These are phyloP conservation scores for Podaxis rugospora DNA, from an alignment of 768 basidiomycete species.

Conservation along the genomic window DNA sequence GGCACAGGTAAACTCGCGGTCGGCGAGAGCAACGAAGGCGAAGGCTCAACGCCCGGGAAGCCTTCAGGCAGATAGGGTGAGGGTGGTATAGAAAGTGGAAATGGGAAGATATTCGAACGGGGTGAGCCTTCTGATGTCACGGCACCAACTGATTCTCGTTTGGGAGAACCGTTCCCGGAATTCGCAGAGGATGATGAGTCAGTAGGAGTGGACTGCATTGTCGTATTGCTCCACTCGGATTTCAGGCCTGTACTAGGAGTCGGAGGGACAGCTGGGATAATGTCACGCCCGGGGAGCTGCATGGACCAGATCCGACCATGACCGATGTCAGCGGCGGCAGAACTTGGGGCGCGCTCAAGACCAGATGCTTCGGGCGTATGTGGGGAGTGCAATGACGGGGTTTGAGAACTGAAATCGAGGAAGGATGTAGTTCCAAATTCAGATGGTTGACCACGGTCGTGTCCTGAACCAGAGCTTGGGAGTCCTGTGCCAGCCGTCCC, in stretches of 20 bases:
- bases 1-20: not conserved
- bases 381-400: slow-evolving; percentile 12
- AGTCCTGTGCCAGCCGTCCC: not conserved
- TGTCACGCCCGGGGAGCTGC: slow-evolving; percentile 3
- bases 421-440: slow-evolving; percentile 25
- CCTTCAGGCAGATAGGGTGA: slow-evolving; percentile 32
- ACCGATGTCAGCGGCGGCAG: not conserved
- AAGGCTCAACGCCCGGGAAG: slow-evolving; percentile 15
- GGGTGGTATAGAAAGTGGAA: slow-evolving; percentile 39
- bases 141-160: slow-evolving; percentile 9
- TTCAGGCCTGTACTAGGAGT: slow-evolving; percentile 12
- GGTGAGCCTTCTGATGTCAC: slow-evolving; percentile 13
- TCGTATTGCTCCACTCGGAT: slow-evolving; percentile 42
- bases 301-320: slow-evolving; percentile 3
- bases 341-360: not conserved
- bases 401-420: slow-evolving; percentile 32
- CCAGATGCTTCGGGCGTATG: not conserved
- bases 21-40: slow-evolving; percentile 8
- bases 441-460: not conserved
- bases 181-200: slow-evolving; percentile 1
- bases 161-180: slow-evolving; percentile 17
- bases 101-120: slow-evolving; percentile 33
- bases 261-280: not conserved
- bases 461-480: not conserved
- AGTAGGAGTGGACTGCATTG: slow-evolving; percentile 24